phyloP scores from a whole-genome alignment of 1,284 basidiomycete species.

The Leucocoprinus gongylophorus region DNA sequence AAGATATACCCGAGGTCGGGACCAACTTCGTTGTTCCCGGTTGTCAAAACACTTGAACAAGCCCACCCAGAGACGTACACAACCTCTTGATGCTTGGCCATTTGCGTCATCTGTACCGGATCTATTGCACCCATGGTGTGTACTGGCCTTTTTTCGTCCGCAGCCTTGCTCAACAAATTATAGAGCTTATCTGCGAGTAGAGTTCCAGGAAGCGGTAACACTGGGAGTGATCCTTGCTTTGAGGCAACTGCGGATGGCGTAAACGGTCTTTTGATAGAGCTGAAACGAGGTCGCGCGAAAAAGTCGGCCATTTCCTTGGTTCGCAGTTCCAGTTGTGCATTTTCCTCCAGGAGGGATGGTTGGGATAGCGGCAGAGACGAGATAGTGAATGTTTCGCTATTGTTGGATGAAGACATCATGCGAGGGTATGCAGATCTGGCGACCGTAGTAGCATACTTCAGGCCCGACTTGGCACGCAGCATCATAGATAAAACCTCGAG shows the following conservation, averaged over 20 bases:
- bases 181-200: conserved; percentile 82
- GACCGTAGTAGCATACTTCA: neutral
- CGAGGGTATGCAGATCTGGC: conserved; percentile 1
- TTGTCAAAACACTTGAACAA: conserved; percentile 81
- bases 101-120: conserved; percentile 94
- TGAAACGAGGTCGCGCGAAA: conserved; percentile 73
- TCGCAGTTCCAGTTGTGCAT: conserved; percentile 57
- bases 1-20: conserved; percentile 86
- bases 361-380: conserved; percentile 52
- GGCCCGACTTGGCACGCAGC: conserved; percentile 4
- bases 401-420: conserved; percentile 7
- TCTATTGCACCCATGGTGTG: conserved; percentile 89
- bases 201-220: conserved; percentile 70
- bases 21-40: conserved; percentile 92
- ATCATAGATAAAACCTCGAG: neutral
- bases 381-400: conserved; percentile 8
- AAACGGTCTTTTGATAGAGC: conserved; percentile 72
- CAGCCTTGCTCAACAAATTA: conserved; percentile 55
- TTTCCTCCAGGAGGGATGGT: conserved; percentile 60
- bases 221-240: conserved; percentile 84
- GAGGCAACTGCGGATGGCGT: conserved; percentile 71
- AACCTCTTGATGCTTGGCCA: conserved; percentile 92
- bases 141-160: conserved; percentile 60
- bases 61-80: conserved; percentile 97
- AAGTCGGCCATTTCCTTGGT: conserved; percentile 62